Conservation (phyloP, 1,284 basidiomycete species). For the Sparassis latifolia region DNA sequence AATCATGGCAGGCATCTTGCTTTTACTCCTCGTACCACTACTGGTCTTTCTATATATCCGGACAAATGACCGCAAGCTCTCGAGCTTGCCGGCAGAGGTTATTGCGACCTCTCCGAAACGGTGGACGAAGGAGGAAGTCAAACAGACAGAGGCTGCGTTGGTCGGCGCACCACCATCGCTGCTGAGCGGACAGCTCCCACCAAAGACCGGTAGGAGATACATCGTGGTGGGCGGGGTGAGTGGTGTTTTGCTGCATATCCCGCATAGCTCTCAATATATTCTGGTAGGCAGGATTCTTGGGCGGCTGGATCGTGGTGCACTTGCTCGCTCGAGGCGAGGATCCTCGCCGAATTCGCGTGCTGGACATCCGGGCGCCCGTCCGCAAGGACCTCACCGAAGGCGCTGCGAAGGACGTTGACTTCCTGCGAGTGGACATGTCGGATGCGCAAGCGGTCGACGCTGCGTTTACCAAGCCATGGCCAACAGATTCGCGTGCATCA, state of each 20-base stretch:
- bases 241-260: background rate
- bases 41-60: slow-evolving; percentile 37
- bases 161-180: slow-evolving; percentile 26
- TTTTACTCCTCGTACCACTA: slow-evolving; percentile 8
- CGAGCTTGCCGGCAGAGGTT: slow-evolving; percentile 36
- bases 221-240: slow-evolving; percentile 50
- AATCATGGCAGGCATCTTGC: too few species aligned
- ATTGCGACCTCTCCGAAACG: slow-evolving; percentile 40
- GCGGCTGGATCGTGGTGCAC: slow-evolving; percentile 68
- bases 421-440: slow-evolving; percentile 52
- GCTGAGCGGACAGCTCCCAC: slow-evolving; percentile 35
- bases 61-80: slow-evolving; percentile 46
- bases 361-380: slow-evolving; percentile 55
- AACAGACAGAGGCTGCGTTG: slow-evolving; percentile 29
- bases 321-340: slow-evolving; percentile 65
- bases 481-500: slow-evolving; percentile 1
- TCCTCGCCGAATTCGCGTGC: slow-evolving; percentile 53
- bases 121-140: slow-evolving; percentile 33
- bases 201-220: slow-evolving; percentile 49
- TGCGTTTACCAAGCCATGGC: slow-evolving; percentile 64
- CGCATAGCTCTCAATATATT: background rate
- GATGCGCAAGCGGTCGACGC: slow-evolving; percentile 43
- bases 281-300: slow-evolving; percentile 59
- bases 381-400: slow-evolving; percentile 48
- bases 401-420: slow-evolving; percentile 42